phyloP scores from a whole-genome alignment of 805 yeast genomes.

The Brettanomyces naardenensis region DNA sequence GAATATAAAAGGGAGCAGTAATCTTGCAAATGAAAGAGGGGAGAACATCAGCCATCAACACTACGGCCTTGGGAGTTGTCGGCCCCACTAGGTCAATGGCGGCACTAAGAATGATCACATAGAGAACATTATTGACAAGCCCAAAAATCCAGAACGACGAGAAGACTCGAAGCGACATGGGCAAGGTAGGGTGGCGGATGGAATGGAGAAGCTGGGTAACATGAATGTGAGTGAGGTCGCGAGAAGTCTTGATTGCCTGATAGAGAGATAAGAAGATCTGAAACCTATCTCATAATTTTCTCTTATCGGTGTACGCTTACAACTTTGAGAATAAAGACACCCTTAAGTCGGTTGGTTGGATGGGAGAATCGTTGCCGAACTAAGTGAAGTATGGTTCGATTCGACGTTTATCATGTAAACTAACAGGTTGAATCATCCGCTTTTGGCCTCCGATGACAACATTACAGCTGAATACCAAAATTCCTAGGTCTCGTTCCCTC shows the following conservation, averaged over 20 bases:
- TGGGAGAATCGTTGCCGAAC: too few relatives aligned
- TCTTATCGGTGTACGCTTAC: too few relatives aligned
- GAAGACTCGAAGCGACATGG: constrained; percentile 1
- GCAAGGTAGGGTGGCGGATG: not conserved
- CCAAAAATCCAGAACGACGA: constrained; percentile 74
- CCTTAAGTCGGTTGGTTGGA: too few relatives aligned
- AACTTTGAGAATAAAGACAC: too few relatives aligned
- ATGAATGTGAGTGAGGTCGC: not conserved
- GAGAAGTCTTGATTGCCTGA: not conserved
- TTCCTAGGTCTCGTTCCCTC: too few relatives aligned
- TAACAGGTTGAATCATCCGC: too few relatives aligned
- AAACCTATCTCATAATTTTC: not conserved
- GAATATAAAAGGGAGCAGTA: constrained; percentile 73
- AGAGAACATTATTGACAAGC: constrained; percentile 76
- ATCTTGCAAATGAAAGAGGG: constrained; percentile 74
- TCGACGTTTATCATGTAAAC: too few relatives aligned
- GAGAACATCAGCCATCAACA: constrained; percentile 75
- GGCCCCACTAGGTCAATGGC: constrained; percentile 90
- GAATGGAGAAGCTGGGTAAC: not conserved
- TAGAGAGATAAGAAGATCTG: not conserved
- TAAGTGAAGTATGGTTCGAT: too few relatives aligned
- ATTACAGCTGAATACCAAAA: too few relatives aligned
- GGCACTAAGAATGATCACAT: constrained; percentile 86
- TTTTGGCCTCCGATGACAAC: too few relatives aligned
- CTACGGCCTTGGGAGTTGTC: constrained; percentile 74